Conservation (phyloP, 108 stramenopile genomes). For the Cyclotella baltica region DNA sequence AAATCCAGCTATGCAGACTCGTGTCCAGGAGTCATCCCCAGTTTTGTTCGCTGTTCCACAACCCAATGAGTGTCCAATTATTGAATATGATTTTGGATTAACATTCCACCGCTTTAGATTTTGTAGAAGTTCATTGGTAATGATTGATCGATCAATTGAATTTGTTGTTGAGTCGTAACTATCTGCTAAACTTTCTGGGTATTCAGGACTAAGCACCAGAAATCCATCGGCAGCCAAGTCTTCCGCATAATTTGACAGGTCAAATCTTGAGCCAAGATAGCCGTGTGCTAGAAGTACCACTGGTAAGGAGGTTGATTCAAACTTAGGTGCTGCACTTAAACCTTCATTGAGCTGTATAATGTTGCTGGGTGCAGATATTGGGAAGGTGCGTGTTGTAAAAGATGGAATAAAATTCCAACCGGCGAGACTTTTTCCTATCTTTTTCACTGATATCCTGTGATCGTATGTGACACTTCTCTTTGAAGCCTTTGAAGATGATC, state of each 20-base stretch:
- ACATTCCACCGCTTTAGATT: slow-evolving; percentile 48
- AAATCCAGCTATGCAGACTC: slow-evolving; percentile 74
- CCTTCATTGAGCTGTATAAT: slow-evolving; percentile 8
- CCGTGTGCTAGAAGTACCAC: slow-evolving; percentile 70
- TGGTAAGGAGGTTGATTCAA: slow-evolving; percentile 47
- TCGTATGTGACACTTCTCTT: slow-evolving; percentile 43
- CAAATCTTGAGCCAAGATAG: slow-evolving; percentile 73
- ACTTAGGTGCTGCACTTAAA: slow-evolving; percentile 18
- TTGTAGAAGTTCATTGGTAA: slow-evolving; percentile 54
- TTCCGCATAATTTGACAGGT: slow-evolving; percentile 78
- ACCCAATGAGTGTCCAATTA: slow-evolving; percentile 81
- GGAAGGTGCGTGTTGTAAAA: slow-evolving; percentile 64
- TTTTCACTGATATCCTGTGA: slow-evolving; percentile 73
- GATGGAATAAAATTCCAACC: slow-evolving; percentile 77
- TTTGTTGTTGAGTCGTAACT: slow-evolving; percentile 55
- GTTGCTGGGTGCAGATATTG: slow-evolving; percentile 34
- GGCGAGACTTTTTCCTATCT: slow-evolving; percentile 72
- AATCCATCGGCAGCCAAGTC: slow-evolving; percentile 69
- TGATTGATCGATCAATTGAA: slow-evolving; percentile 63
- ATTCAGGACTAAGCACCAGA: slow-evolving; percentile 68
- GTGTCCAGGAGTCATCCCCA: slow-evolving; percentile 75
- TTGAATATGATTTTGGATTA: slow-evolving; percentile 54
- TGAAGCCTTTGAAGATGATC: background rate
- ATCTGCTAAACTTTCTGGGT: slow-evolving; percentile 82
- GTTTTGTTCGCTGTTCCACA: slow-evolving; percentile 67